phyloP scores from a whole-genome alignment of 31 red algal genomes.

The Asparagopsis taxiformis region DNA sequence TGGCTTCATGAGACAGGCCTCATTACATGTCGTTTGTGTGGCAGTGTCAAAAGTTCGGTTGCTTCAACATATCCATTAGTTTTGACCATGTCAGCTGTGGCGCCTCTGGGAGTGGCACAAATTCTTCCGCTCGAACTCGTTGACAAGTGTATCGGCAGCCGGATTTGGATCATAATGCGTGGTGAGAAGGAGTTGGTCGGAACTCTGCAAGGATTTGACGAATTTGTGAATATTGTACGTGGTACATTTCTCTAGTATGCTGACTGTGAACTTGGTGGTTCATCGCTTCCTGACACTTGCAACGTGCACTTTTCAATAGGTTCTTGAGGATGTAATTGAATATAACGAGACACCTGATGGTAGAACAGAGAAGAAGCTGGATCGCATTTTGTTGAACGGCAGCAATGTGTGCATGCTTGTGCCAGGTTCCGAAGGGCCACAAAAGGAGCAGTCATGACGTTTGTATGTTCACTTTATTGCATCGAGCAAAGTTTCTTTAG shows the following conservation, averaged over 20 bases:
- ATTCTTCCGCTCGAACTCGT: slow-evolving; percentile 95
- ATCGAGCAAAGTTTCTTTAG: too few species aligned
- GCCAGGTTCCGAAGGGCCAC: slow-evolving; percentile 76
- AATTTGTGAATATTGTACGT: slow-evolving; percentile 96
- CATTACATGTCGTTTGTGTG: too few species aligned
- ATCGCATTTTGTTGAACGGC: slow-evolving; percentile 86
- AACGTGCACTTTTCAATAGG: slow-evolving; percentile 28
- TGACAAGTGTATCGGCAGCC: slow-evolving; percentile 85
- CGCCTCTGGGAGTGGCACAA: slow-evolving; percentile 9
- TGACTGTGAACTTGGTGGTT: slow-evolving; percentile 1
- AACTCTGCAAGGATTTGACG: slow-evolving; percentile 87
- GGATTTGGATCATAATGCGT: slow-evolving; percentile 95
- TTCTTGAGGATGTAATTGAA: slow-evolving; percentile 94
- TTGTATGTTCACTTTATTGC: too few species aligned
- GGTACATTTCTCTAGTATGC: not conserved
- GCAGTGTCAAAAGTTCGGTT: too few species aligned
- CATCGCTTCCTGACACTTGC: not conserved
- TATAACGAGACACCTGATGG: slow-evolving; percentile 69
- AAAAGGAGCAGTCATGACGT: slow-evolving; percentile 16
- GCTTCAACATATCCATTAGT: too few species aligned
- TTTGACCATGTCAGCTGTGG: slow-evolving; percentile 19
- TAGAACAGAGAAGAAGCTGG: slow-evolving; percentile 34
- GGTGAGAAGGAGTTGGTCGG: slow-evolving; percentile 88
- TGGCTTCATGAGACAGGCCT: too few species aligned
- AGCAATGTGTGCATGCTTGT: slow-evolving; percentile 92